These are phyloP conservation scores for Oenanthe javanica DNA, from an alignment of 140 eudicot genomes.

Conservation along the genomic window DNA sequence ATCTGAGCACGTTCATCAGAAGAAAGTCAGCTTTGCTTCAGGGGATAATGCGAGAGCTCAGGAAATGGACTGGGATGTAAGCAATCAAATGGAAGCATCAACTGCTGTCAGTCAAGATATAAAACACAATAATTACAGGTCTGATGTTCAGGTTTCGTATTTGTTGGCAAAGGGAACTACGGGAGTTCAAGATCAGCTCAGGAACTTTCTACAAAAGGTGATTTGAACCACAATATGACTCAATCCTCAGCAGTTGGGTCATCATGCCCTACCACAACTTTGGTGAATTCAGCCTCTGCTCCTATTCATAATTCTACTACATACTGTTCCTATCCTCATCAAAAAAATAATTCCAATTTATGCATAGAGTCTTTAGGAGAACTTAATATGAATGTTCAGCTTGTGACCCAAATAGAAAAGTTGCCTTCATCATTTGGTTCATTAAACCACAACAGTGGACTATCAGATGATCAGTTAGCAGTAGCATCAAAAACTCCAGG, in stretches of 20 bases:
- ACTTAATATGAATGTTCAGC: too few species aligned
- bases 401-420: too few species aligned
- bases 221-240: constrained; percentile 55
- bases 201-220: constrained; percentile 66
- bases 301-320: too few species aligned
- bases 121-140: constrained; percentile 32
- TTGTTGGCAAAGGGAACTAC: constrained; percentile 26
- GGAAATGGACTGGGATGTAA: constrained; percentile 56
- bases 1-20: constrained; percentile 47
- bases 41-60: constrained; percentile 32
- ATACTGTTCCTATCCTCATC: too few species aligned
- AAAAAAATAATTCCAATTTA: too few species aligned
- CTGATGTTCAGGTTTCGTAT: constrained; percentile 35
- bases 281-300: constrained; percentile 51
- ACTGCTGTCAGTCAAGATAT: constrained; percentile 31
- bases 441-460: too few species aligned
- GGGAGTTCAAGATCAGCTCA: constrained; percentile 45
- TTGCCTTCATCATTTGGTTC: too few species aligned
- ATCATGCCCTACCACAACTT: constrained; percentile 65
- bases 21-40: constrained; percentile 72
- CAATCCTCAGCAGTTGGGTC: constrained; percentile 74
- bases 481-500: too few species aligned
- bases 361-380: too few species aligned
- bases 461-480: too few species aligned
- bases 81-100: constrained; percentile 41